Evolutionary conservation across 306 rosid species (phyloP).

Genomic region (Chamaecrista fasciculata): DNA sequence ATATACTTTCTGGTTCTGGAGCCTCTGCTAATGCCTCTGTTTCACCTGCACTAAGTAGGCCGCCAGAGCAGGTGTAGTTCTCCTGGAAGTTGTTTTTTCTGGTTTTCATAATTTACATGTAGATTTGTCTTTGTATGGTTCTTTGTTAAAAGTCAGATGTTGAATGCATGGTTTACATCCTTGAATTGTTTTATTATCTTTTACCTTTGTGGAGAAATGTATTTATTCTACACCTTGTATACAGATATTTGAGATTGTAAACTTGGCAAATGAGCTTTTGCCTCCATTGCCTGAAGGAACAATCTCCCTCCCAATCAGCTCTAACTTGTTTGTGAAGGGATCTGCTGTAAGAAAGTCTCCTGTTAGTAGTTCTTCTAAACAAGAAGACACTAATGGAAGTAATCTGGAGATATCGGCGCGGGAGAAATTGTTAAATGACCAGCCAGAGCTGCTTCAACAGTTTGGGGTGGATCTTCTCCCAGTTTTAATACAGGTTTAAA

Average conservation of each 20-base stretch:
- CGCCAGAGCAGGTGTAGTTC: constrained; percentile 77
- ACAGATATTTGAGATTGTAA: constrained; percentile 95
- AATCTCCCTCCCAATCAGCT: constrained; percentile 71
- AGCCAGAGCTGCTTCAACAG: constrained; percentile 87
- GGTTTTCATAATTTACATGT: background rate
- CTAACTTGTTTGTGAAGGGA: constrained; percentile 73
- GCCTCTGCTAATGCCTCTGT: constrained; percentile 71
- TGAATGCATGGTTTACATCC: background rate
- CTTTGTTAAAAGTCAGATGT: background rate
- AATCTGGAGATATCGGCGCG: constrained; percentile 76
- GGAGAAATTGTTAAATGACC: constrained; percentile 86
- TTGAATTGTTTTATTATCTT: constrained; percentile 6
- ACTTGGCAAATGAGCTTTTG: constrained; percentile 92
- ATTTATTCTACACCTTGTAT: background rate
- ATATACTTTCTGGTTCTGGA: constrained; percentile 84
- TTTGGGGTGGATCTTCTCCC: constrained; percentile 96
- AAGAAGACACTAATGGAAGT: constrained; percentile 70
- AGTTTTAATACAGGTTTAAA: constrained; percentile 73
- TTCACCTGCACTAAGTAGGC: constrained; percentile 89
- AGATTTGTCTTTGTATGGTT: constrained; percentile 3
- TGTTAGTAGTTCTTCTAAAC: constrained; percentile 70
- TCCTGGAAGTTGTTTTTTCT: background rate
- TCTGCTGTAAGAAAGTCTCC: constrained; percentile 63
- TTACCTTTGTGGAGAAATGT: background rate
- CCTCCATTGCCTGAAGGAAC: constrained; percentile 96